phyloP scores from a whole-genome alignment of 495 filamentous ascomycete genomes.

The Podospora australis region DNA sequence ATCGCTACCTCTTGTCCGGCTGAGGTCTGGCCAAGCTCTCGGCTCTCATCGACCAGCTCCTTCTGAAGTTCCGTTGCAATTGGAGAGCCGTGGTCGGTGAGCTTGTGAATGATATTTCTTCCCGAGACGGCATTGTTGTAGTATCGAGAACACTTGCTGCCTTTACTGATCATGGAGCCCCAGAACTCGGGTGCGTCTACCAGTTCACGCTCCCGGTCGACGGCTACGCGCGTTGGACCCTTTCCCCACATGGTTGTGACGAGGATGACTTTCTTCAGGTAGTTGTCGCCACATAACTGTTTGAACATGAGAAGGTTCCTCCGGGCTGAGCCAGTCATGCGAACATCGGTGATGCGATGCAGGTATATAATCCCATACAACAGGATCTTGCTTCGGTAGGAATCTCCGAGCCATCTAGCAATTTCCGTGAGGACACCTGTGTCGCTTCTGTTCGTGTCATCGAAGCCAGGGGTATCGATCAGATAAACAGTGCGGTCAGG shows the following conservation, averaged over 20 bases:
- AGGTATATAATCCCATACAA: conserved; percentile 35
- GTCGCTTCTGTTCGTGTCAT: conserved; percentile 31
- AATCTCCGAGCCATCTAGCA: conserved; percentile 16
- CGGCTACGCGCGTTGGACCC: conserved; percentile 6
- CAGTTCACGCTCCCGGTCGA: conserved; percentile 27
- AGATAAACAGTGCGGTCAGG: conserved; percentile 7
- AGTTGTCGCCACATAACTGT: conserved; percentile 33
- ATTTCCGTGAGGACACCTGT: conserved; percentile 33
- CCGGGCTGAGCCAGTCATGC: conserved; percentile 32
- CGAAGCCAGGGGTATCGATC: conserved; percentile 39
- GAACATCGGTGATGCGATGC: conserved; percentile 35
- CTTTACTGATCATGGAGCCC: conserved; percentile 26
- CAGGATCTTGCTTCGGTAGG: conserved; percentile 1
- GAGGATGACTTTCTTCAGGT: conserved; percentile 31
- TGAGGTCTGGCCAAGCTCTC: no score
- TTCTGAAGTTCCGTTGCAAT: no score
- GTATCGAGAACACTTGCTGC: conserved; percentile 16
- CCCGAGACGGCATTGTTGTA: conserved; percentile 4
- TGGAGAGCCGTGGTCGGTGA: background rate
- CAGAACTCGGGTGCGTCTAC: conserved; percentile 28
- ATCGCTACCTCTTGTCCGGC: no score
- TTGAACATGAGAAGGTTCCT: conserved; percentile 38
- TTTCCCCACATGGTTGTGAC: conserved; percentile 38
- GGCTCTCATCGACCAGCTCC: no score
- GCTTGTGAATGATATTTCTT: background rate